Conservation (phyloP, 2,329 filamentous ascomycete genomes). For the Verticillium tricorpus region DNA sequence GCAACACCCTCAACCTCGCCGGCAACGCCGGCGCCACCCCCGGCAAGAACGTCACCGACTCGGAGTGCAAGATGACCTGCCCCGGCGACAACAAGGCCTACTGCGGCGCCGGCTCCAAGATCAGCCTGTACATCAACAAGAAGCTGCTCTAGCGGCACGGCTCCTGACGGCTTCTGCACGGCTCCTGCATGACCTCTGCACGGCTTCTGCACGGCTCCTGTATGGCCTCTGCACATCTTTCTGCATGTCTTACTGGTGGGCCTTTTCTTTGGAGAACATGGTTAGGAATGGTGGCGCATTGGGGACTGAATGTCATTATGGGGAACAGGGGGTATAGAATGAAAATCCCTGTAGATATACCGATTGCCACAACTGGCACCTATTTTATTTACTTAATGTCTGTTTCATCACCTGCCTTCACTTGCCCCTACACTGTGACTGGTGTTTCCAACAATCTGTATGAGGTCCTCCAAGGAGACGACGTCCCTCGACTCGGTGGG, state of each 20-base stretch:
- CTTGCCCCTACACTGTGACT: background rate
- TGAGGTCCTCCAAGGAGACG: background rate
- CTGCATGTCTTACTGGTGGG: no score
- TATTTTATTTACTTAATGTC: background rate
- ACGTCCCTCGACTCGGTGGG: no score
- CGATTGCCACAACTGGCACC: background rate
- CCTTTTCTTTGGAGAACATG: background rate
- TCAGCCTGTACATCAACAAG: conserved; percentile 24
- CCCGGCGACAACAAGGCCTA: conserved; percentile 25
- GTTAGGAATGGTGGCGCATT: background rate
- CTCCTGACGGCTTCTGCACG: no score
- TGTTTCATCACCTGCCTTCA: background rate
- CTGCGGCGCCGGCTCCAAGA: conserved; percentile 23
- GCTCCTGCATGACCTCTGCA: no score
- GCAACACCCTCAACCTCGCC: conserved; percentile 21
- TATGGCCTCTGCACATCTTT: no score
- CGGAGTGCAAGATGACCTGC: conserved; percentile 27
- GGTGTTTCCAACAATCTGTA: background rate
- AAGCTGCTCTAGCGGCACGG: background rate
- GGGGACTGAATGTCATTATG: background rate
- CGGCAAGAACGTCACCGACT: conserved; percentile 23
- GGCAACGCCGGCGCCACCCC: conserved; percentile 16
- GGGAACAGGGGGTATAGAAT: background rate
- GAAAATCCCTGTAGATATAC: background rate
- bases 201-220: no score